A percentile compares a stretch with the other conserved stretches of the same genome.
Conservation (phyloP, 202 grass and related monocot species). For the Carex sylvatica region DNA sequence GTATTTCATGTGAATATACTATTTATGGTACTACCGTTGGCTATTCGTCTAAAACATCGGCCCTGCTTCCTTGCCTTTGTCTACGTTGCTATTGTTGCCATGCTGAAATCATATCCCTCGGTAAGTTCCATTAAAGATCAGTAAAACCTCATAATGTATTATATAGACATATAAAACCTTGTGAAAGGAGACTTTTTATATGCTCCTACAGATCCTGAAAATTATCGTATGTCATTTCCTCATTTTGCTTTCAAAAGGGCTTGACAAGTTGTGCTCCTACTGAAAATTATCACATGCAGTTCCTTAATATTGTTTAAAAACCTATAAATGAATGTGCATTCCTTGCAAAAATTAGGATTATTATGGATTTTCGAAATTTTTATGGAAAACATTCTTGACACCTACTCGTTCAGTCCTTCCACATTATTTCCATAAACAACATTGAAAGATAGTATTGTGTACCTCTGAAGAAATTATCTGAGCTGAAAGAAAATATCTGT, state of each 20-base stretch:
- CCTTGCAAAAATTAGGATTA: neutral
- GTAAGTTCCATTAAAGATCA: conserved; percentile 45
- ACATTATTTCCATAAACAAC: neutral
- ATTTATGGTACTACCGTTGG: conserved; percentile 89
- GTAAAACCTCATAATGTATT: neutral
- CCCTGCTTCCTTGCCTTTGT: conserved; percentile 93
- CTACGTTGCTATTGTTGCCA: conserved; percentile 62
- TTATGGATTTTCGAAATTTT: neutral
- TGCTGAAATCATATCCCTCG: conserved; percentile 96
- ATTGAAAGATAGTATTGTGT: neutral
- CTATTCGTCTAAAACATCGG: conserved; percentile 70
- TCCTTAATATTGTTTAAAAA: neutral
- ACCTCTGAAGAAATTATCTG: neutral
- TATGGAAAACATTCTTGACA: neutral
- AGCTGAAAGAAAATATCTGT: conserved; percentile 3
- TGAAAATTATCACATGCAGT: too few species aligned
- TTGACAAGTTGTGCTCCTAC: too few species aligned
- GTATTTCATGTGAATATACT: conserved; percentile 95
- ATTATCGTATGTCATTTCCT: neutral
- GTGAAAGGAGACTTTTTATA: neutral
- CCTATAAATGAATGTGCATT: neutral
- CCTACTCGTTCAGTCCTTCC: neutral
- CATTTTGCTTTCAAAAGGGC: neutral
- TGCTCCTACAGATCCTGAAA: neutral
- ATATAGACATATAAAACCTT: neutral